These are phyloP conservation scores for Maudiozyma pseudohumilis DNA, from an alignment of 805 yeast genomes.

Conservation along the genomic window DNA sequence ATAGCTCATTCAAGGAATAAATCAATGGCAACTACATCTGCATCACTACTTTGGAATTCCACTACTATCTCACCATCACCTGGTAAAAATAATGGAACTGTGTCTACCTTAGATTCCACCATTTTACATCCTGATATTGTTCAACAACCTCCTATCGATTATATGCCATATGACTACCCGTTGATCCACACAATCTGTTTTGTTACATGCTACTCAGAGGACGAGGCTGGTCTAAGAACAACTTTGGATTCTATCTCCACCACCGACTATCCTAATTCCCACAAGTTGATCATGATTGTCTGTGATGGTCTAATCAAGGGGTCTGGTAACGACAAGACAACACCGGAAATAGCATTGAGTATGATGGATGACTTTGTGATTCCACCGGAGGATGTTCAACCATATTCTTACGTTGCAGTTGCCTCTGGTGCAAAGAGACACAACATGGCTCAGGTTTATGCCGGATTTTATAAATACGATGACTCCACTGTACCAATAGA, in stretches of 20 bases:
- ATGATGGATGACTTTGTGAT: conserved; percentile 77
- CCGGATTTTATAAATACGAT: conserved; percentile 87
- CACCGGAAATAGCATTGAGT: conserved; percentile 81
- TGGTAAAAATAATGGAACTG: conserved; percentile 4
- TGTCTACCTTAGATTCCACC: conserved; percentile 45
- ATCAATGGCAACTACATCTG: conserved; percentile 6
- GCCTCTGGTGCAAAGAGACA: conserved; percentile 92
- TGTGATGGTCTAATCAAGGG: conserved; percentile 96
- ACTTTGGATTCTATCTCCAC: conserved; percentile 91
- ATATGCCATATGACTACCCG: conserved; percentile 80
- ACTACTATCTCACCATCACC: conserved; percentile 7
- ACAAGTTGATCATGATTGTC: conserved; percentile 70
- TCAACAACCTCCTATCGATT: conserved; percentile 84
- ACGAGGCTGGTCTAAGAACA: conserved; percentile 72
- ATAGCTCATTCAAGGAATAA: conserved; percentile 5
- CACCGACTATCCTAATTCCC: conserved; percentile 91
- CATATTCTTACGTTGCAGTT: conserved; percentile 89
- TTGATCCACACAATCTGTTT: conserved; percentile 62
- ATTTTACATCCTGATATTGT: conserved; percentile 67
- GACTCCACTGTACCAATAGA: conserved; percentile 64
- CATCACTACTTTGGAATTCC: conserved; percentile 12
- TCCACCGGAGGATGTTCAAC: conserved; percentile 64
- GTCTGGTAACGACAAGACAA: conserved; percentile 75
- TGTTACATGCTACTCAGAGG: conserved; percentile 94
- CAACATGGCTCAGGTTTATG: conserved; percentile 93